phyloP scores from a whole-genome alignment of 2,329 filamentous ascomycete genomes.

The Paraphaeosphaeria sporulosa region DNA sequence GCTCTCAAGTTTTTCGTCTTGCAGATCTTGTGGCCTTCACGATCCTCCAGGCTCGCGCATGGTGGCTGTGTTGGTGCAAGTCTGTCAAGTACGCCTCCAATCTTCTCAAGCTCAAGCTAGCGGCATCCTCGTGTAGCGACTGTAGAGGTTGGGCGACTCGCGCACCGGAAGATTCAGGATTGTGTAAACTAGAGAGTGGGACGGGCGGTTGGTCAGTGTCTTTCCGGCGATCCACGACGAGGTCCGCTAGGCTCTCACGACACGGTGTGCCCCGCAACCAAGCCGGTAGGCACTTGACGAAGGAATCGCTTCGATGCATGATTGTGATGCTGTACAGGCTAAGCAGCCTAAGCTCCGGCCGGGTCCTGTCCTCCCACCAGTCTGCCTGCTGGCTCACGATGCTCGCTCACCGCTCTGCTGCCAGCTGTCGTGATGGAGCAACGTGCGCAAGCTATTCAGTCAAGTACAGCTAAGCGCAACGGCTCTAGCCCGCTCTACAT shows the following conservation, averaged over 20 bases:
- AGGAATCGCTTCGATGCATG: constrained; percentile 1
- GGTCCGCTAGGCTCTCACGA: not conserved
- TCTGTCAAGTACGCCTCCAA: not conserved
- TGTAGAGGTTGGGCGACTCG: not conserved
- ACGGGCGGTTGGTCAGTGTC: not conserved
- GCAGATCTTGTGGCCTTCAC: not conserved
- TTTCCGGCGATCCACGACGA: not conserved
- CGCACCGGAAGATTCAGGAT: not conserved
- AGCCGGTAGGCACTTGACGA: not conserved
- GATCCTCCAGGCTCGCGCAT: too few species aligned
- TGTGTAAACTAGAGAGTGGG: not conserved
- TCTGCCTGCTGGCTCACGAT: not conserved
- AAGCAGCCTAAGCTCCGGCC: constrained; percentile 1
- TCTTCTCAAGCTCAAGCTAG: not conserved
- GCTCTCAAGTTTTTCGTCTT: not conserved
- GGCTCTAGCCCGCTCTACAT: not conserved
- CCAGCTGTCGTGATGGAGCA: not conserved
- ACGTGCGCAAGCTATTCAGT: not conserved
- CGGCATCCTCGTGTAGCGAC: not conserved
- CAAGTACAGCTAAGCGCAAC: not conserved
- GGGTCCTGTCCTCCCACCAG: not conserved
- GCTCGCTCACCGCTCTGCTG: constrained; percentile 1
- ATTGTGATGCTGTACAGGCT: not conserved
- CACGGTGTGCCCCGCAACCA: not conserved
- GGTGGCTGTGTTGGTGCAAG: not conserved